Percentiles rank a stretch among this genome's conserved stretches.
These are phyloP conservation scores for Oryza rufipogon DNA, from an alignment of 176 grass and related monocot genomes.

Conservation along the genomic window DNA sequence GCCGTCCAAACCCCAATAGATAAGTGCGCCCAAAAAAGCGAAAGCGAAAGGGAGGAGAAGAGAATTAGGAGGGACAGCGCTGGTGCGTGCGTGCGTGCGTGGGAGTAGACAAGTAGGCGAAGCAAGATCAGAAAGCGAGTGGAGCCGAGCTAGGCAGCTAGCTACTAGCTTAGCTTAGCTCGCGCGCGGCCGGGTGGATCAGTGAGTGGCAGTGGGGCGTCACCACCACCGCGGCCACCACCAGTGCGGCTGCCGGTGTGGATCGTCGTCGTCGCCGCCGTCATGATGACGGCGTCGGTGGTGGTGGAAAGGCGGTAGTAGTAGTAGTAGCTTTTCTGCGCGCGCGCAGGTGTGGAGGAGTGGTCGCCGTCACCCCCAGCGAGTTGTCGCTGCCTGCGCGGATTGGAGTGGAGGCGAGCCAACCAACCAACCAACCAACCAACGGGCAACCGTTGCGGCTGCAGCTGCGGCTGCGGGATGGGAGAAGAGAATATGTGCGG, in stretches of 20 bases:
- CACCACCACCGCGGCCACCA: constrained; percentile 38
- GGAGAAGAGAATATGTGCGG: neutral
- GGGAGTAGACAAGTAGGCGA: constrained; percentile 48
- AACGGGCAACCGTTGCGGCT: neutral
- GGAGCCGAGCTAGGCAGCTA: too few species aligned
- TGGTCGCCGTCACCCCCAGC: neutral
- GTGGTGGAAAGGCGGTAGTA: constrained; percentile 25
- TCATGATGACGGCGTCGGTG: constrained; percentile 49
- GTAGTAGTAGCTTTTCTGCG: neutral
- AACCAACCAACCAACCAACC: neutral
- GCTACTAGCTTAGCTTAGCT: too few species aligned
- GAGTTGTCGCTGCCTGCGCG: neutral
- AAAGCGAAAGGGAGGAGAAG: constrained; percentile 42
- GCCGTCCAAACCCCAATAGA: constrained; percentile 44
- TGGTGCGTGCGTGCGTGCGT: constrained; percentile 32
- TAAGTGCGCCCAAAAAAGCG: constrained; percentile 56
- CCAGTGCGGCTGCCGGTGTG: neutral
- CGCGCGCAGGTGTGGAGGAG: neutral
- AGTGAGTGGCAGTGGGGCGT: constrained; percentile 51
- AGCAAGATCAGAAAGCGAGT: constrained; percentile 36
- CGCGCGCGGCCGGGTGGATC: constrained; percentile 10
- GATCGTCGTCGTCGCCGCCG: constrained; percentile 44
- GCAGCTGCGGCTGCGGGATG: neutral
- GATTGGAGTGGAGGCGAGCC: neutral
- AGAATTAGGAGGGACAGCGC: neutral